Conservation (phyloP, 768 basidiomycete genomes). For the Auricularia heimuer region DNA sequence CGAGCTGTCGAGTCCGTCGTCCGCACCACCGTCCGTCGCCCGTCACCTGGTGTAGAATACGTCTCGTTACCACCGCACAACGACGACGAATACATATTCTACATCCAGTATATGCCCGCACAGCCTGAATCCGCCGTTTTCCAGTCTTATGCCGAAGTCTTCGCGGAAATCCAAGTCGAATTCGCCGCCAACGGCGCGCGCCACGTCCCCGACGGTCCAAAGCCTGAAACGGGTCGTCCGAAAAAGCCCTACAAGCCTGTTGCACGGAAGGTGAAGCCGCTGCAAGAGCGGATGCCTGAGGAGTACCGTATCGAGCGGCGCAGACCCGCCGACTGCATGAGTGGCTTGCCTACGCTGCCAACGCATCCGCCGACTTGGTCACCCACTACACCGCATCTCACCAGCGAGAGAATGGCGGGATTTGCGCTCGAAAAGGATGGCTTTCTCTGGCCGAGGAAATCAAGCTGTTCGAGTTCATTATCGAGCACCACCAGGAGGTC, state of each 20-base stretch:
- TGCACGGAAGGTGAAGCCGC: background rate
- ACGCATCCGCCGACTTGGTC: conserved; percentile 2
- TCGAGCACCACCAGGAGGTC: conserved; percentile 7
- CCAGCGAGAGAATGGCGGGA: conserved; percentile 8
- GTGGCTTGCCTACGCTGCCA: background rate
- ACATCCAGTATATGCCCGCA: no score
- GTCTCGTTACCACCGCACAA: no score
- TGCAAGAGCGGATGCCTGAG: background rate
- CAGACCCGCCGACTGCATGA: background rate
- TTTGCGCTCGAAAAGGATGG: background rate
- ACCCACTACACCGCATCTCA: conserved; percentile 8
- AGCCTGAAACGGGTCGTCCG: background rate
- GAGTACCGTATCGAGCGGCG: background rate
- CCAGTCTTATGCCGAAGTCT: background rate
- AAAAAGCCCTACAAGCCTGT: background rate
- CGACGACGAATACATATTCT: no score
- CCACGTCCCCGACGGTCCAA: background rate
- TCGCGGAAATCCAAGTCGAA: conserved; percentile 1
- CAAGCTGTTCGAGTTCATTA: background rate
- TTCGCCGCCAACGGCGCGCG: background rate
- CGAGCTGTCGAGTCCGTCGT: no score
- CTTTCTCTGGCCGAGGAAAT: conserved; percentile 25
- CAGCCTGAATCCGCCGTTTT: no score
- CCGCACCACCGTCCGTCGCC: no score
- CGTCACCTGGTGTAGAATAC: no score